Evolutionary conservation across 2,329 filamentous ascomycete genomes (phyloP), one percentile per base, ranked within the genome.

Genomic region (Aspergillus sp.): DNA sequence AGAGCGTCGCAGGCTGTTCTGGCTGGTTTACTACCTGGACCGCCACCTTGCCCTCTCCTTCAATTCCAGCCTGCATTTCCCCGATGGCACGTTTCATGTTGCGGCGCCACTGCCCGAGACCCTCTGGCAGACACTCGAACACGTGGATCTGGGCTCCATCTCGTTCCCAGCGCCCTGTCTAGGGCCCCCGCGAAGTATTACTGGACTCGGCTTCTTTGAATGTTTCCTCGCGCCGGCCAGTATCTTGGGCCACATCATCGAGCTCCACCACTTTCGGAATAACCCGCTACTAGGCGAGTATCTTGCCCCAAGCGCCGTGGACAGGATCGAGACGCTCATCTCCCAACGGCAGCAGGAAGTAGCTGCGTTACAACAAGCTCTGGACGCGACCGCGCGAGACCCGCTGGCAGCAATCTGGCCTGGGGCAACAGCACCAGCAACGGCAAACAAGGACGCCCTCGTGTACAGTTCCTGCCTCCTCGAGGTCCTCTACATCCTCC

Each of bases 31-130:
- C 30, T 60, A 52, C 19, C 57, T 60, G 3, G 57, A 60, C n/a
- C 57, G 57, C 8, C 57, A 60, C 50, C n/a, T 60, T n/a, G 57
- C 51, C 3, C 52, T 60, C 22, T 60, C 57, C 17, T 60, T 60
- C 13, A 60, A 60, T 19, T 23, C 30, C 15, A 22, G 43, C 9
- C 51, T 60, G 51, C 43, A 54, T 22, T 55, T 60, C 25, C 46
- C 51, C 7, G 57, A 55, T 13, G 57, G 57, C 8, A 54, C 57
- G 3, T 60, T 60, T 15, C 34, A 45, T 19, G 57, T 60, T 22
- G 57, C 57, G 2, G 51, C 45, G 11, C 57, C 57, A n/a, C 46
- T 60, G 2, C 57, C 57, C 7, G 57, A 60, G 23, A 13, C 57
- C 2, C 46, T 55, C n/a, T 60, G 57, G 57, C 51, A 55, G 22